Evolutionary conservation across 306 rosid species (phyloP).

Genomic region (Trifolium repens): DNA sequence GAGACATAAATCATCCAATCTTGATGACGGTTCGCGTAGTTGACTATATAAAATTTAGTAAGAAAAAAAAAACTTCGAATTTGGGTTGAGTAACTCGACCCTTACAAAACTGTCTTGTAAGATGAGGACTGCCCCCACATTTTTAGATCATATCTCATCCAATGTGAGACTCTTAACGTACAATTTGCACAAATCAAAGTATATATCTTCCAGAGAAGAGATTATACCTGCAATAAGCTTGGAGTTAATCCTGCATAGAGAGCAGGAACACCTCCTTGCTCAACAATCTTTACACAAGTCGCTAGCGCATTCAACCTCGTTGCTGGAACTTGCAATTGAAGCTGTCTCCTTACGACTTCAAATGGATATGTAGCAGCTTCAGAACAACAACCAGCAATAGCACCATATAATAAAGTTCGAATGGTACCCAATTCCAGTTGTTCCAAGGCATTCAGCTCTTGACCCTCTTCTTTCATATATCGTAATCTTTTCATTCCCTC

Average conservation of each 20-base stretch:
- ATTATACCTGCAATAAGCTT: conserved; percentile 87
- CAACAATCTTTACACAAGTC: conserved; percentile 78
- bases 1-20: background rate
- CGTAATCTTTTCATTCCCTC: conserved; percentile 84
- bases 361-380: conserved; percentile 96
- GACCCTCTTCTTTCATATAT: conserved; percentile 62
- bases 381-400: conserved; percentile 92
- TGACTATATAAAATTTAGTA: background rate
- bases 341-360: conserved; percentile 93
- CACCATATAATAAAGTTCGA: conserved; percentile 88
- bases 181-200: conserved; percentile 17
- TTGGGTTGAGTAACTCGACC: too few relatives aligned
- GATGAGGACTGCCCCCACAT: too few relatives aligned
- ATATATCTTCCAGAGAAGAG: conserved; percentile 23
- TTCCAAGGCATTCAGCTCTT: conserved; percentile 76
- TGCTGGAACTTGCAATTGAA: conserved; percentile 83
- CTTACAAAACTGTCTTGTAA: too few relatives aligned
- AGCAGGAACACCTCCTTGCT: conserved; percentile 90
- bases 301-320: conserved; percentile 76
- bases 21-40: background rate
- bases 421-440: conserved; percentile 88
- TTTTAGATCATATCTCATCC: too few relatives aligned
- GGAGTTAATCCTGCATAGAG: conserved; percentile 87
- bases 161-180: background rate
- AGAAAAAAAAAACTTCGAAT: too few relatives aligned